Base-by-base conservation (phyloP, 1,284 basidiomycete genomes). In the Pterulicium gracile region DNA sequence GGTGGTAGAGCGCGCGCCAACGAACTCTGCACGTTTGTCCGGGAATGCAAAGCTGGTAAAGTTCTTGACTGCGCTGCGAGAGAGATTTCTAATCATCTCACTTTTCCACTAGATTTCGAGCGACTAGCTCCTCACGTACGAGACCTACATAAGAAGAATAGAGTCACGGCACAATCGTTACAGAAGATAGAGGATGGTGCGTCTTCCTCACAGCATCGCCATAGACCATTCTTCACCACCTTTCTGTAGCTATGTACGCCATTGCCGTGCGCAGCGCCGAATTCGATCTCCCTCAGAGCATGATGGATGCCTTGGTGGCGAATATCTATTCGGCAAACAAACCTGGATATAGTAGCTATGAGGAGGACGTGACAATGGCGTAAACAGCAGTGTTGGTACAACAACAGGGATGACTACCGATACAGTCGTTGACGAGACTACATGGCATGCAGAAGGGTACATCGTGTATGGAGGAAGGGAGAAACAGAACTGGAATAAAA, bases 141-240 rank as follows among this genome's bases (percentile, higher is more conserved):
- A 42, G 85, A 91, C 47, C 70, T 98, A 42, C 70, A 70, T 42
- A 94, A 90, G 66, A 98, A 98, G 66, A 91, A 97, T 59, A 60
- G 66, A 3, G 88, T 96, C 35, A 95, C 94, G 0, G 67, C 75
- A 3, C 79, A 88, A 52, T 94, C 89, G 7, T 67, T 98, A 19
- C 77, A 85, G 56, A 98, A 98, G 67, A 95, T 98, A 48, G 95
- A 98, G 72, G 80, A 87, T 56, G 89, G 94, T 94, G 53, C 53
- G 75, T 56, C 48, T 15, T 5, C 4, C 35, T 24, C 40, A 3
- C 7, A 43, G 22, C 34, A 41, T 10, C 36, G 14, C 35, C 35
- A 48, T 36, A 45, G 14, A 44, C 15, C 24, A 32, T 10, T 32
- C 7, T 21, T 40, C 32, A 23, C 41, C 43, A 42, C 34, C 5